Evolutionary conservation across 768 basidiomycete genomes (phyloP).

Genomic region (Tylopilus balloui): DNA sequence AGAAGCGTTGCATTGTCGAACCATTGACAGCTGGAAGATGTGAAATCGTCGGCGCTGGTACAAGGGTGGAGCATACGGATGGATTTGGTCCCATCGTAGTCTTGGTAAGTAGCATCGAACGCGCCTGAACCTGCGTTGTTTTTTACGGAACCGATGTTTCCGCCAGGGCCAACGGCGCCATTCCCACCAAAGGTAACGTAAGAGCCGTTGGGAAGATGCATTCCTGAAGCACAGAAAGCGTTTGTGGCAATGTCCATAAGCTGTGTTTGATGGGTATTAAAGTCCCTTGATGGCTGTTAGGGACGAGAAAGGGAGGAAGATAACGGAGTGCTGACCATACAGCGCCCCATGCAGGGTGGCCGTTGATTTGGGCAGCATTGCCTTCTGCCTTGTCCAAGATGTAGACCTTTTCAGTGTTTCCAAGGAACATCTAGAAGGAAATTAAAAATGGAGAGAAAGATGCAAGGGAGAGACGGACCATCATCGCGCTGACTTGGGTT

Average conservation of each 20-base stretch:
- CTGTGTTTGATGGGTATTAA: constrained; percentile 17
- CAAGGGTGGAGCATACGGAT: constrained; percentile 86
- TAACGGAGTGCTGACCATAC: constrained; percentile 44
- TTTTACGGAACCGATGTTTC: constrained; percentile 48
- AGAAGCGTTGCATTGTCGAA: constrained; percentile 62
- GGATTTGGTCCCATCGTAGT: constrained; percentile 75
- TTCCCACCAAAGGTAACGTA: constrained; percentile 77
- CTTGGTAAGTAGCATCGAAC: constrained; percentile 66
- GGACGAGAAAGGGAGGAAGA: neutral
- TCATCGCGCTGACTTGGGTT: constrained; percentile 50
- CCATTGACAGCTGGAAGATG: constrained; percentile 58
- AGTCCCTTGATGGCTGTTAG: constrained; percentile 17
- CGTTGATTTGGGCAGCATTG: constrained; percentile 59
- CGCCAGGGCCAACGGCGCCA: constrained; percentile 64
- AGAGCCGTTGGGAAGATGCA: constrained; percentile 78
- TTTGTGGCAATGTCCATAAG: constrained; percentile 51
- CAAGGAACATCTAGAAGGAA: constrained; percentile 65
- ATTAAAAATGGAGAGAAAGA: neutral
- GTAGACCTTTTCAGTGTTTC: constrained; percentile 76
- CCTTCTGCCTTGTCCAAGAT: constrained; percentile 89
- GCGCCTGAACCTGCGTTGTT: constrained; percentile 44
- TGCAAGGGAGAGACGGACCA: constrained; percentile 35
- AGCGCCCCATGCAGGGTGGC: constrained; percentile 71
- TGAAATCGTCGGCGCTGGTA: constrained; percentile 42
- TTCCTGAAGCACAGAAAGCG: constrained; percentile 76